Evolutionary conservation across 2,329 filamentous ascomycete genomes (phyloP).

Genomic region (Gliomastix tumulicola): DNA sequence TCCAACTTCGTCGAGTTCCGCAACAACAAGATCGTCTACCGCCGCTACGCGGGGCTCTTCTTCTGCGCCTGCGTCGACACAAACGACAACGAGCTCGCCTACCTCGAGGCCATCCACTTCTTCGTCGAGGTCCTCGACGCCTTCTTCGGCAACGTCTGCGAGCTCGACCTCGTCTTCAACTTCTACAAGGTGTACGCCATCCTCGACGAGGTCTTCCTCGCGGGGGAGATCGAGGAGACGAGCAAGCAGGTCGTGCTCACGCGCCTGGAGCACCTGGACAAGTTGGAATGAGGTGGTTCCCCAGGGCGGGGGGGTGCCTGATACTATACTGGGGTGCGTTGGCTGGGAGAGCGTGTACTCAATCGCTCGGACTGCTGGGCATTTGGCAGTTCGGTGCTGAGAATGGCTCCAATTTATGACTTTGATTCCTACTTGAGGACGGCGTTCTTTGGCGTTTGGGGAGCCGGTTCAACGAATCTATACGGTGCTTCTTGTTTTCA

Average conservation of each 20-base stretch:
- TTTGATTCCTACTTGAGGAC: no score
- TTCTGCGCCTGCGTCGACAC: conserved; percentile 99
- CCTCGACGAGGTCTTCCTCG: conserved; percentile 94
- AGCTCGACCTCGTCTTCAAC: conserved; percentile 84
- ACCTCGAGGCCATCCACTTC: conserved; percentile 96
- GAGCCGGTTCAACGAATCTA: no score
- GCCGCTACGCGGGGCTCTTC: conserved; percentile 94
- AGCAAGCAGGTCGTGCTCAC: conserved; percentile 97
- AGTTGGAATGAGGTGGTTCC: conserved; percentile 77
- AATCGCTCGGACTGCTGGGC: no score
- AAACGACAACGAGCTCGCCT: conserved; percentile 97
- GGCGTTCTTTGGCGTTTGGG: no score
- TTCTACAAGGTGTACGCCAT: conserved; percentile 94
- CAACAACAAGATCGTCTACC: conserved; percentile 94
- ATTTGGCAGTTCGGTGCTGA: no score
- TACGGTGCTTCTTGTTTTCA: no score
- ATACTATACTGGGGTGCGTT: no score
- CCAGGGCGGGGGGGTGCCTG: no score
- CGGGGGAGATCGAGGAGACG: conserved; percentile 97
- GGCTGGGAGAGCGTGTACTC: no score
- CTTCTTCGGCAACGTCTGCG: conserved; percentile 98
- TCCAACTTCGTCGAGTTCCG: conserved; percentile 98
- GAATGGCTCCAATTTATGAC: no score
- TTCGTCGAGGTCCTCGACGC: conserved; percentile 98
- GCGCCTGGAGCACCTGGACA: conserved; percentile 88